Base-by-base conservation (phyloP, 179 eudicot genomes). In the Camellia oleifera region DNA sequence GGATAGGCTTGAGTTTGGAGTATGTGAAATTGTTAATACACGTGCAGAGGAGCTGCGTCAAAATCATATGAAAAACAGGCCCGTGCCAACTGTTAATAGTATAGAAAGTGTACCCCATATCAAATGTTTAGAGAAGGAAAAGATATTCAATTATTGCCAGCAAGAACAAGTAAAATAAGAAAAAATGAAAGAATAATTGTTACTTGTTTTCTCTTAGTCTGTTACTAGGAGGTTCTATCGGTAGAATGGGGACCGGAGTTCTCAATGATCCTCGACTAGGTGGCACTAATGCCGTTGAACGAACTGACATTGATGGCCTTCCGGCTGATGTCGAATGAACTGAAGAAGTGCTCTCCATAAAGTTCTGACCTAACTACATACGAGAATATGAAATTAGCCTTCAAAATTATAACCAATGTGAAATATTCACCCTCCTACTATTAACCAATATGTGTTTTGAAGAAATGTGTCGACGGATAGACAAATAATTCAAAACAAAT, bases 281-380 rank as follows among this genome's bases (percentile, higher is more conserved):
- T 50, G 87, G 91, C 32, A 72, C 87, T 62, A 81, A 80, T 61
- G 91, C 61, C 50, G 82, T 79, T 79, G 90, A 75, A 81, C 93
- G 93, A 81, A 86, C 86, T 54, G 97, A 88, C 69, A 89, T 84
- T 67, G 95, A 87, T 18, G 97, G 78, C 81, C 99, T 89, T 85
- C 98, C 99, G 69, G 97, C 88, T 82, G 99, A 97, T 40, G 98
- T 81, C 13, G 99, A 97, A 78, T 97, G 99, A 82, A 81, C 88
- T 14, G 97, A 64, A 81, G 91, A 86, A 82, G 88, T 76, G 67
- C 89, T 89, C 46, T 97, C 99, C 85, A 87, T 85, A 87, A 87
- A 90, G 88, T 90, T 91, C 87, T 97, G 91, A 90, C 97, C 97
- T 90, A 93, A 89, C 99, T 97, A 94, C 87, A 88, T 72, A 82